Conservation (phyloP, 345 rosid genomes). For the Aquilaria malaccensis region DNA sequence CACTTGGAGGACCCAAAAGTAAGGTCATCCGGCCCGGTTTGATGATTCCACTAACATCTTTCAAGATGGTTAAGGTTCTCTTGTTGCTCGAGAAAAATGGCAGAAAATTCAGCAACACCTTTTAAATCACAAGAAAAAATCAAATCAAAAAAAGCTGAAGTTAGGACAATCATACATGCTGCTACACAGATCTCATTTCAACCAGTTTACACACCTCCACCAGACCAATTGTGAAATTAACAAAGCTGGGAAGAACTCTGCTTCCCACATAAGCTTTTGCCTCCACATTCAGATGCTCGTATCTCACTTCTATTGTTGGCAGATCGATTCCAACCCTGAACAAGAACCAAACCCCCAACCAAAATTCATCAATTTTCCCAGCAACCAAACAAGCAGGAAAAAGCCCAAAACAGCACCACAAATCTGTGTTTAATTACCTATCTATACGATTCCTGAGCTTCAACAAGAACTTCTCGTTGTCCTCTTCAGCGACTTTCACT, state of each 20-base stretch:
- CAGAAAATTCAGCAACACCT: conserved; percentile 24
- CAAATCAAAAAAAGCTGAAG: too few relatives aligned
- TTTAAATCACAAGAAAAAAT: not conserved
- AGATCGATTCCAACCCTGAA: conserved; percentile 43
- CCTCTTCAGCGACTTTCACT: conserved; percentile 29
- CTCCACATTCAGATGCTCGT: conserved; percentile 36
- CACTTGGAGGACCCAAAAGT: conserved; percentile 16
- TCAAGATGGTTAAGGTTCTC: conserved; percentile 50
- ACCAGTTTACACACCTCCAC: conserved; percentile 30
- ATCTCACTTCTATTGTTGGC: conserved; percentile 50
- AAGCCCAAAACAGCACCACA: too few relatives aligned
- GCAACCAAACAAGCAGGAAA: too few relatives aligned
- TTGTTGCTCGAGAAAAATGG: conserved; percentile 44
- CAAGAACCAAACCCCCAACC: too few relatives aligned
- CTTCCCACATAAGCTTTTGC: conserved; percentile 37
- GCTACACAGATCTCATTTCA: too few relatives aligned
- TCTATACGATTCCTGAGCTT: conserved; percentile 30
- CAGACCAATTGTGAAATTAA: conserved; percentile 24
- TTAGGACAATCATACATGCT: too few relatives aligned
- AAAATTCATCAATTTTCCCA: too few relatives aligned
- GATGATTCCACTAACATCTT: conserved; percentile 58
- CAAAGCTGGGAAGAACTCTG: conserved; percentile 38
- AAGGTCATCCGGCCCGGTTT: conserved; percentile 34
- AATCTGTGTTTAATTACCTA: conserved; percentile 8
- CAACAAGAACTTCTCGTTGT: conserved; percentile 34